Conservation (phyloP, 306 rosid genomes). For the Bauhinia variegata region DNA sequence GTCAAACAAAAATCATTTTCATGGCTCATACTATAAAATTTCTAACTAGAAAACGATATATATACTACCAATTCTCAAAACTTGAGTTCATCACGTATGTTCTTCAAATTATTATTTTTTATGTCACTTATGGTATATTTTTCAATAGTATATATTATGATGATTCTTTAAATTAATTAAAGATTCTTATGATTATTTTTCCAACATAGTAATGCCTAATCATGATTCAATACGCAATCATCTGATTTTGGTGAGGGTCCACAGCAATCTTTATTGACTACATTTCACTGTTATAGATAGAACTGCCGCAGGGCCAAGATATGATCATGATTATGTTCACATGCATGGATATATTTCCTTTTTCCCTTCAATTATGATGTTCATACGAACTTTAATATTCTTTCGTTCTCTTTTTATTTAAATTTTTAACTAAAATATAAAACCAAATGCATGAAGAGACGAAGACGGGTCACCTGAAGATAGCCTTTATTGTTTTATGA, state of each 20-base stretch:
- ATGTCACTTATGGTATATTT: no score
- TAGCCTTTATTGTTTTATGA: conserved; percentile 15
- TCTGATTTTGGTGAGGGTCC: conserved; percentile 47
- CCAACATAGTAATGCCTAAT: conserved; percentile 16
- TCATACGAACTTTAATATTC: not conserved
- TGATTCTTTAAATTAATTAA: no score
- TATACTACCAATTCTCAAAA: no score
- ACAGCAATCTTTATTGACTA: conserved; percentile 14
- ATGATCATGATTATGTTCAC: conserved; percentile 46
- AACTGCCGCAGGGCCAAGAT: no score
- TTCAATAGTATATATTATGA: no score
- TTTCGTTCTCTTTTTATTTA: not conserved
- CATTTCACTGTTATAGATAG: conserved; percentile 24
- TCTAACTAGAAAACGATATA: no score
- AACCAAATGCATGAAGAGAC: conserved; percentile 13
- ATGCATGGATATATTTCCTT: conserved; percentile 35
- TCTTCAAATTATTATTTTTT: no score
- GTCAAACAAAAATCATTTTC: no score
- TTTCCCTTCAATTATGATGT: conserved; percentile 44
- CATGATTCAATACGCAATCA: conserved; percentile 20
- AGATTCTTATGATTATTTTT: not conserved
- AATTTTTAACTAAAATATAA: not conserved
- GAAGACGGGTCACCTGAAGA: conserved; percentile 19
- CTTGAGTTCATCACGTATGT: no score
- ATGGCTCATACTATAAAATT: no score